Conservation (phyloP, 2,329 filamentous ascomycete species). For the Xylaria sp. region DNA sequence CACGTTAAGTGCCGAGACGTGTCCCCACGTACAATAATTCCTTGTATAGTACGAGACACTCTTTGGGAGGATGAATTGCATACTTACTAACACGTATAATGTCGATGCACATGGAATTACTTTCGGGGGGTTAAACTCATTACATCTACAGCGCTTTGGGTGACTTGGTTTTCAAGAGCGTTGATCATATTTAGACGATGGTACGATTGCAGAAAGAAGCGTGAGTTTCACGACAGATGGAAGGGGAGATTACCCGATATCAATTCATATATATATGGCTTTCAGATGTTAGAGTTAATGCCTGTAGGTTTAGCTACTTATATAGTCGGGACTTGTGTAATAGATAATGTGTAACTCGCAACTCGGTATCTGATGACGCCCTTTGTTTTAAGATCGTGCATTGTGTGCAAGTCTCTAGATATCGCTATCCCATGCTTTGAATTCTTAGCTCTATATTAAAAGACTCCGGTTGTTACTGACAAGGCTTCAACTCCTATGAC, state of each 20-base stretch:
- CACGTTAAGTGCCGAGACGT: constrained; percentile 36
- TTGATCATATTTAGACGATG: constrained; percentile 1
- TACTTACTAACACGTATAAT: constrained; percentile 6
- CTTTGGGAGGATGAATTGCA: constrained; percentile 1
- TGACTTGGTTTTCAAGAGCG: not conserved
- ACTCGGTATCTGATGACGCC: no score
- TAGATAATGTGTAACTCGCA: constrained; percentile 26
- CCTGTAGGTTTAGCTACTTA: constrained; percentile 1
- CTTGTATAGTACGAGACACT: not conserved
- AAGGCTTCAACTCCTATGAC: not conserved
- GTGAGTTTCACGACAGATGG: constrained; percentile 6
- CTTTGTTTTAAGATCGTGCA: not conserved
- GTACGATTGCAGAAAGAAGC: constrained; percentile 20
- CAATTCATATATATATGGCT: not conserved
- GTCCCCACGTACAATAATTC: not conserved
- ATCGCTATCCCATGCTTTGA: not conserved
- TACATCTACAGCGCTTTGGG: constrained; percentile 10
- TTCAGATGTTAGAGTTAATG: constrained; percentile 13
- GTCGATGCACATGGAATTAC: not conserved
- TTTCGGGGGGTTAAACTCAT: not conserved
- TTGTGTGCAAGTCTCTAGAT: not conserved
- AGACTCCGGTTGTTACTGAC: not conserved
- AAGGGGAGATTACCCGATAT: not conserved
- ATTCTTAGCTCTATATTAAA: not conserved
- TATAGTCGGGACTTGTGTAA: constrained; percentile 8